These are phyloP conservation scores for Colletotrichum lini DNA, from an alignment of 2,329 filamentous ascomycete species.

Conservation along the genomic window DNA sequence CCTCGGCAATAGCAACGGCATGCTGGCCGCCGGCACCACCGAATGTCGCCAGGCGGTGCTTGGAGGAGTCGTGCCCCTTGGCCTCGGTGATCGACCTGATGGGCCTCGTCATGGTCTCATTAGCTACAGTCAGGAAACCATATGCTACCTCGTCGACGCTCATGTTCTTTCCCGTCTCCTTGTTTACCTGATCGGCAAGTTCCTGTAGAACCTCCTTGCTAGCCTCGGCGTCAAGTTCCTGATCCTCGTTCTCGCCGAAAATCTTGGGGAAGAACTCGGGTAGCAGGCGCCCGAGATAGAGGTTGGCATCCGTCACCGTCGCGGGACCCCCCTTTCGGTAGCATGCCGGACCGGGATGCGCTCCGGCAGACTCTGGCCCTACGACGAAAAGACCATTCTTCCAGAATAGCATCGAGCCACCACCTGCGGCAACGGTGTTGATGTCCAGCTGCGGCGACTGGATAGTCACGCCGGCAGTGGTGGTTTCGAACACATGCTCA, in stretches of 20 bases:
- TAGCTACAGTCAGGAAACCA: conserved; percentile 90
- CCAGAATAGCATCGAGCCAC: conserved; percentile 88
- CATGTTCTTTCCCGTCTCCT: conserved; percentile 80
- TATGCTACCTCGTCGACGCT: conserved; percentile 88
- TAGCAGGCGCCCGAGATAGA: conserved; percentile 86
- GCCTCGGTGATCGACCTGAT: conserved; percentile 94
- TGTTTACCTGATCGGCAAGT: conserved; percentile 83
- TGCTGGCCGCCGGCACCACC: conserved; percentile 94
- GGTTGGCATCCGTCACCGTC: conserved; percentile 94
- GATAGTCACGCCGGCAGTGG: conserved; percentile 93
- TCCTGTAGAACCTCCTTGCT: conserved; percentile 83
- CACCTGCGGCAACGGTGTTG: conserved; percentile 94
- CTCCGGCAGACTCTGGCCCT: conserved; percentile 89
- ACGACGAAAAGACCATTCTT: conserved; percentile 92
- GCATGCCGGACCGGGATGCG: conserved; percentile 90
- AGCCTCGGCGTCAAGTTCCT: conserved; percentile 82
- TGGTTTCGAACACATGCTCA: conserved; percentile 95
- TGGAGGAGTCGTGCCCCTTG: conserved; percentile 91
- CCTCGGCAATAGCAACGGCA: conserved; percentile 90
- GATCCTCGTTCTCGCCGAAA: conserved; percentile 90
- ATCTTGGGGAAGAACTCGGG: conserved; percentile 97
- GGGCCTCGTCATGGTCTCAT: conserved; percentile 91
- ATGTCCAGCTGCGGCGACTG: conserved; percentile 94
- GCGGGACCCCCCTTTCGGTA: conserved; percentile 91
- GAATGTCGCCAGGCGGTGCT: conserved; percentile 92